Conservation (phyloP, 1,284 basidiomycete genomes). For the Trichosporon sp. region DNA sequence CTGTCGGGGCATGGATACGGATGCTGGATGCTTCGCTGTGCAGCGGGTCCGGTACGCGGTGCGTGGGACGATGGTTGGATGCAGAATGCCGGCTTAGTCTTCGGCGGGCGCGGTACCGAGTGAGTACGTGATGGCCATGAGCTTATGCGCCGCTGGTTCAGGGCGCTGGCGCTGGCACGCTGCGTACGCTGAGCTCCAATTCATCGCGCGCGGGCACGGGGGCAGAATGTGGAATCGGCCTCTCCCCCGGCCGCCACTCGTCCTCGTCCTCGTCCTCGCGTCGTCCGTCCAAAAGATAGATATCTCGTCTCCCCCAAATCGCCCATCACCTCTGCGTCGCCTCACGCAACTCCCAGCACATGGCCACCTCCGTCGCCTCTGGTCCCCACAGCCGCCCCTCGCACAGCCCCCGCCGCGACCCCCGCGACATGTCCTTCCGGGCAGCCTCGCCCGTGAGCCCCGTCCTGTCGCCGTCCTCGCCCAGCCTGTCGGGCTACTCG, state of each 20-base stretch:
- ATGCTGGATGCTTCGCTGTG: no score
- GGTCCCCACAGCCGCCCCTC: background rate
- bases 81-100: no score
- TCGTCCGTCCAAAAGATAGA: background rate
- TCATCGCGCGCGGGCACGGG: no score
- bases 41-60: no score
- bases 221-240: no score
- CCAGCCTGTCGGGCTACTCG: conserved; percentile 1
- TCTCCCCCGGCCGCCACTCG: no score
- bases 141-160: no score
- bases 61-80: background rate
- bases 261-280: no score
- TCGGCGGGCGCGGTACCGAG: background rate
- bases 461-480: background rate
- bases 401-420: background rate
- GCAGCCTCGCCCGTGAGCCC: background rate
- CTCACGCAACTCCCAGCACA: background rate
- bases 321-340: background rate
- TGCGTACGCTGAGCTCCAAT: no score
- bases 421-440: background rate
- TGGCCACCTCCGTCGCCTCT: background rate
- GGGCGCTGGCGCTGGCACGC: no score
- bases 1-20: no score
- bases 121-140: no score
- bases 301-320: background rate